Evolutionary conservation across 345 rosid genomes (phyloP), one percentile per base, ranked within the genome.

Genomic region (Brassica rapa): DNA sequence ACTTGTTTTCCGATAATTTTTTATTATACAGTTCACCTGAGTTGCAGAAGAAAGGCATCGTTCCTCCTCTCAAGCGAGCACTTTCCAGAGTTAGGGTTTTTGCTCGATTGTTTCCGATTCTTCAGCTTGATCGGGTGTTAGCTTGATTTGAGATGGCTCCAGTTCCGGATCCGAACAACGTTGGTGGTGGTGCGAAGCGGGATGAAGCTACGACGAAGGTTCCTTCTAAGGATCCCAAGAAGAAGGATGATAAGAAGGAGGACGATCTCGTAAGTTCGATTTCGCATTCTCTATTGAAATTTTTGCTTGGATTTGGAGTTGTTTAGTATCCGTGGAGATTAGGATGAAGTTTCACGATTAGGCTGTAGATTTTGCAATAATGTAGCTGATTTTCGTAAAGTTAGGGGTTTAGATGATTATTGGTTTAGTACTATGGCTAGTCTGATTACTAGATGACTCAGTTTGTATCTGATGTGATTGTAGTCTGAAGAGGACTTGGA

Each of bases 401-500:
- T 53, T 57, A 78, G 72, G 62, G 68, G 57, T 66, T 72, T 27
- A 27, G 30, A 27, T 27, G 30, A 15, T 35, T 35, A 35, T 35
- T 8, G 41, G 41, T 35, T 35, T 21, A 25, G 19, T 35, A 46
- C 66, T 24, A 39, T 70, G 43, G 65, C 64, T 24, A 49, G 29
- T 62, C 27, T 21, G 10, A 55, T 67, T 32, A 35, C 59, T 61
- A 29, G 49, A 41, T 37, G 62, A 64, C 76, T 39, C 15, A 10
- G 2, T 75, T 55, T 80, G 14, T 6, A 30, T 64, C 11, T 75
- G 53, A 19, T 75, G 72, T 66, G 1, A 62, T 8, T 85, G 81
- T 80, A 95, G 98, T 91, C 98, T 2, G 98, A 93, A 49, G 99
- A 95, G 83, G 99, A 95, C 82, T 84, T 93, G 80, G 90, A 90